A percentile compares a stretch with the other conserved stretches of the same genome.
Conservation (phyloP, 2,329 filamentous ascomycete species). For the Nigrospora sphaerica region DNA sequence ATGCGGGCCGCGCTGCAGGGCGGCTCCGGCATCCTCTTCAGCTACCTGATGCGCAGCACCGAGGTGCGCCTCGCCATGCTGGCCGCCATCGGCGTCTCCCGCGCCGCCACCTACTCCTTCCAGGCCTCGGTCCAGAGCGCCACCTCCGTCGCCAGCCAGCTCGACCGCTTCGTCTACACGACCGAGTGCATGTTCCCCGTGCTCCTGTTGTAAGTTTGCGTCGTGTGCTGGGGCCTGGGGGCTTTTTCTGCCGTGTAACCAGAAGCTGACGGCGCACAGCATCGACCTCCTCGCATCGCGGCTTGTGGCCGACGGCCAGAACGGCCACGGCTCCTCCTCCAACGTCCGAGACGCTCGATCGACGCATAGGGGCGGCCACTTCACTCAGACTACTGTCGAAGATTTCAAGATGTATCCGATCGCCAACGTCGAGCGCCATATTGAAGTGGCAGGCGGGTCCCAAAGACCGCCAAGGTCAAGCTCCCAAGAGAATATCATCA, state of each 20-base stretch:
- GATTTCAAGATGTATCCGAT: background rate
- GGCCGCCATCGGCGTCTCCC: conserved; percentile 27
- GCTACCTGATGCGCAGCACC: conserved; percentile 31
- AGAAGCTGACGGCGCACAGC: background rate
- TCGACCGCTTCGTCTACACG: conserved; percentile 33
- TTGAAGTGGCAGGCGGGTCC: background rate
- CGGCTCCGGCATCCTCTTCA: conserved; percentile 22
- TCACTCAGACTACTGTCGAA: background rate
- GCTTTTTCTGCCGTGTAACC: background rate
- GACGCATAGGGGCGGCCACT: background rate
- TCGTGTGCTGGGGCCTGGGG: no score
- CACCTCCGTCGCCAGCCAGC: conserved; percentile 25
- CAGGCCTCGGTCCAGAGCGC: conserved; percentile 28
- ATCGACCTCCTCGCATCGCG: conserved; percentile 1
- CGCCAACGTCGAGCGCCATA: background rate
- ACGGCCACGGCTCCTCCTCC: background rate
- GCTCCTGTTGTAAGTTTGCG: conserved; percentile 28
- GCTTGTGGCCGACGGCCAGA: background rate
- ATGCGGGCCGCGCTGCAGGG: conserved; percentile 17
- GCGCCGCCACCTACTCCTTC: conserved; percentile 34
- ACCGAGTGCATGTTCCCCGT: conserved; percentile 34
- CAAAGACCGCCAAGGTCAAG: background rate
- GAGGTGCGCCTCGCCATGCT: conserved; percentile 30
- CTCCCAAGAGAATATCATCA: background rate
- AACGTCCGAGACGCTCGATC: background rate